Percentiles rank a stretch among this genome's conserved stretches.
These are phyloP conservation scores for Leishmania lainsoni DNA, from an alignment of 208 protist genomes.

Conservation along the genomic window DNA sequence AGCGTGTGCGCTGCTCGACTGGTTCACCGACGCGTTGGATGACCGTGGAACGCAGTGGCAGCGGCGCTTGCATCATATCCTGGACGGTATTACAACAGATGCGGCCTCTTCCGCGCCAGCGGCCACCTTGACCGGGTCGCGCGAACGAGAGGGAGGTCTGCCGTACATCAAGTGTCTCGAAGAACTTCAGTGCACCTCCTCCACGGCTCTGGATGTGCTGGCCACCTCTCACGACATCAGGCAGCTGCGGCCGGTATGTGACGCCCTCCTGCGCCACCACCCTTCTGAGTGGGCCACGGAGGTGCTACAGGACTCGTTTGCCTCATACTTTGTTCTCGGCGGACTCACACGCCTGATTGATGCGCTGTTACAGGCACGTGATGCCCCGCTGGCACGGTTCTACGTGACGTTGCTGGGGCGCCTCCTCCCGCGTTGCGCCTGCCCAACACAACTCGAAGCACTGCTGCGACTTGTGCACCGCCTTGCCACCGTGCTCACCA, in stretches of 20 bases:
- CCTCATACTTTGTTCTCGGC: conserved; percentile 33
- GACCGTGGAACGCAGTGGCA: conserved; percentile 20
- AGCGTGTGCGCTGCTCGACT: conserved; percentile 33
- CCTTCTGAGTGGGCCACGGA: conserved; percentile 17
- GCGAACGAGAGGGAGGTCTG: background rate
- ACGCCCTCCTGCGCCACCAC: conserved; percentile 39
- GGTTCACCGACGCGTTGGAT: conserved; percentile 15
- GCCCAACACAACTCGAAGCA: conserved; percentile 25
- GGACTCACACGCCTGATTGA: conserved; percentile 33
- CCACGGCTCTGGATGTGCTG: conserved; percentile 34
- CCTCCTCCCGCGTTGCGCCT: conserved; percentile 44
- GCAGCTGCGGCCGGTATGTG: conserved; percentile 38
- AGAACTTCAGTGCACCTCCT: conserved; percentile 1
- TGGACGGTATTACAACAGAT: background rate
- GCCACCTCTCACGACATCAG: conserved; percentile 10
- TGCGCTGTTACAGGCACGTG: conserved; percentile 39
- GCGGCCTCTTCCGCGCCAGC: background rate
- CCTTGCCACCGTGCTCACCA: conserved; percentile 31
- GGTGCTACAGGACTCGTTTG: conserved; percentile 51
- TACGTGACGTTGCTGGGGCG: conserved; percentile 45
- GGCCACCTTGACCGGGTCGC: background rate
- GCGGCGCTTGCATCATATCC: conserved; percentile 12
- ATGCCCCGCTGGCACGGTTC: conserved; percentile 55
- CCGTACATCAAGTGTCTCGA: conserved; percentile 13
- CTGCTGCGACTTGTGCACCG: conserved; percentile 42